Evolutionary conservation across 495 filamentous ascomycete species (phyloP).

Genomic region (Penicillium samsonianum): DNA sequence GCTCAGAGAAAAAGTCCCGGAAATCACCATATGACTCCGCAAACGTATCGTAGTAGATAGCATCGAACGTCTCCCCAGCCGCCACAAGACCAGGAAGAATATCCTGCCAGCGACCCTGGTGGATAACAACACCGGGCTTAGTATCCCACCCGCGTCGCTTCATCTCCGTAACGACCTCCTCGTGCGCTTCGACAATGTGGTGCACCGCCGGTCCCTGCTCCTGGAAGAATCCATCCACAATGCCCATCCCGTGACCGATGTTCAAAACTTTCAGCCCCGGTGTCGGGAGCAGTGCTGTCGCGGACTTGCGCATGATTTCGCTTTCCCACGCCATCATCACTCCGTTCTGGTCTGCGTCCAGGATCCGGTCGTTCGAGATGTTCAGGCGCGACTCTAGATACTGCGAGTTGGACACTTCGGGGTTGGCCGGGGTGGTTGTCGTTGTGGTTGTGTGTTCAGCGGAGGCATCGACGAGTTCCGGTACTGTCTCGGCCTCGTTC

Average conservation of each 20-base stretch:
- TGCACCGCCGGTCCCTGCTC: conserved; percentile 62
- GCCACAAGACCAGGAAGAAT: conserved; percentile 69
- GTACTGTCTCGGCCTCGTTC: conserved; percentile 24
- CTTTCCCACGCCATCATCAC: conserved; percentile 99
- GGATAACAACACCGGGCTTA: conserved; percentile 63
- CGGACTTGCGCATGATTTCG: conserved; percentile 80
- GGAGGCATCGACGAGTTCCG: conserved; percentile 37
- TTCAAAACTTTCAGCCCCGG: conserved; percentile 75
- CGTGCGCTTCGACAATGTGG: conserved; percentile 93
- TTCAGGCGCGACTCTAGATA: conserved; percentile 79
- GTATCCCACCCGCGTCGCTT: conserved; percentile 61
- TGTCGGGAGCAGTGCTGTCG: conserved; percentile 60
- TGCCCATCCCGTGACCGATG: conserved; percentile 95
- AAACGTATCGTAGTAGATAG: conserved; percentile 97
- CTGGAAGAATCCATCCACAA: conserved; percentile 84
- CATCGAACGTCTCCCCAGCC: conserved; percentile 75
- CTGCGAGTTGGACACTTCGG: conserved; percentile 58
- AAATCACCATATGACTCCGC: conserved; percentile 88
- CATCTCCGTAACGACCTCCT: conserved; percentile 74
- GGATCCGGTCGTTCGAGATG: conserved; percentile 71
- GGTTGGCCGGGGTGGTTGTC: conserved; percentile 23
- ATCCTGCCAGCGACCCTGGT: conserved; percentile 84
- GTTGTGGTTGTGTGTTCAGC: conserved; percentile 17
- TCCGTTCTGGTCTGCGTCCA: conserved; percentile 80
- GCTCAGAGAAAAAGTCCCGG: conserved; percentile 84